Evolutionary conservation across 805 yeast genomes (phyloP).

Genomic region (Jamesozyma jinghongensis): DNA sequence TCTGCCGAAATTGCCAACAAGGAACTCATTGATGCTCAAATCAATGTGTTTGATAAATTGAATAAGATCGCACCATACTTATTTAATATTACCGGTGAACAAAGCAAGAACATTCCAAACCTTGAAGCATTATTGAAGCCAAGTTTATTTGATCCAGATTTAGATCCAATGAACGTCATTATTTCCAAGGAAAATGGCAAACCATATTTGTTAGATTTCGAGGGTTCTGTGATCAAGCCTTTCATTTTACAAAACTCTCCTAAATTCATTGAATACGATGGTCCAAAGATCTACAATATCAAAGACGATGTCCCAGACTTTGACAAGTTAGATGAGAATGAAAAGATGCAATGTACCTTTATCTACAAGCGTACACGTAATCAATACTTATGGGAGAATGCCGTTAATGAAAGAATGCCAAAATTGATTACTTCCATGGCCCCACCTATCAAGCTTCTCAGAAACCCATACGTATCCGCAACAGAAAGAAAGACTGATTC

Average conservation of each 20-base stretch:
- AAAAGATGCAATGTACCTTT: slow-evolving; percentile 72
- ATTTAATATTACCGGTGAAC: slow-evolving; percentile 38
- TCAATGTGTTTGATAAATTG: slow-evolving; percentile 55
- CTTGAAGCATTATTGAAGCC: slow-evolving; percentile 57
- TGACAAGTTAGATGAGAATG: slow-evolving; percentile 56
- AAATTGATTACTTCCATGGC: slow-evolving; percentile 71
- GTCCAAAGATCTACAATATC: slow-evolving; percentile 74
- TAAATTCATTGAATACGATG: slow-evolving; percentile 74
- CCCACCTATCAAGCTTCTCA: slow-evolving; percentile 70
- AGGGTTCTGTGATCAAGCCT: slow-evolving; percentile 73
- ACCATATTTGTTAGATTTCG: slow-evolving; percentile 68
- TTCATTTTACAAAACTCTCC: slow-evolving; percentile 73
- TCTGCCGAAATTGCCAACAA: slow-evolving; percentile 19
- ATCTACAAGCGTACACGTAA: slow-evolving; percentile 87
- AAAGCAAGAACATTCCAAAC: slow-evolving; percentile 49
- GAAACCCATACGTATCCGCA: slow-evolving; percentile 53
- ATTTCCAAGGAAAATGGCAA: slow-evolving; percentile 31
- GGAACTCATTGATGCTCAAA: slow-evolving; percentile 41
- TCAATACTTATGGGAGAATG: slow-evolving; percentile 79
- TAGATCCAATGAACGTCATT: slow-evolving; percentile 84
- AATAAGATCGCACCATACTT: slow-evolving; percentile 47
- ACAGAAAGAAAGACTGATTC: slow-evolving; percentile 47
- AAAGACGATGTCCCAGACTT: slow-evolving; percentile 67
- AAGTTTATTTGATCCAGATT: slow-evolving; percentile 68
- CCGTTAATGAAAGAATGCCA: slow-evolving; percentile 54